phyloP scores from a whole-genome alignment of 371 early-diverging fungal species.

The Catenaria anguillulae region DNA sequence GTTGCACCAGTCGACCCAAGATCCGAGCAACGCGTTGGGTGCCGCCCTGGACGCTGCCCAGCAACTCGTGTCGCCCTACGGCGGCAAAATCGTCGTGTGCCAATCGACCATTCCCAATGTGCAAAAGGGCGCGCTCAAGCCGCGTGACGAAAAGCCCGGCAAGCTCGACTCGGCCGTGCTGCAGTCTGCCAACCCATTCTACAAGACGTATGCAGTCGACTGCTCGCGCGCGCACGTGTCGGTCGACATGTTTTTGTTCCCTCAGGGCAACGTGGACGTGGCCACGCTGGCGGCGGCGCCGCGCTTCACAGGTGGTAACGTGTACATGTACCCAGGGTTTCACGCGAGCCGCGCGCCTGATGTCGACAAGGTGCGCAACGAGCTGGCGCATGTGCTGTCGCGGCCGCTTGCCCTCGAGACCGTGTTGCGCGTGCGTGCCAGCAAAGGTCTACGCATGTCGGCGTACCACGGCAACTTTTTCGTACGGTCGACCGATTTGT shows the following conservation, averaged over 20 bases:
- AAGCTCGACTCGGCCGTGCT: conserved; percentile 31
- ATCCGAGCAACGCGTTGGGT: conserved; percentile 61
- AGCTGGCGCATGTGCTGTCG: conserved; percentile 67
- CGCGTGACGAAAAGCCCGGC: conserved; percentile 30
- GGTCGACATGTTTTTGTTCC: conserved; percentile 83
- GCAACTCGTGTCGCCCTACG: conserved; percentile 59
- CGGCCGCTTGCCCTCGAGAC: conserved; percentile 86
- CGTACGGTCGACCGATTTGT: conserved; percentile 82
- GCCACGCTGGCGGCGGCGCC: conserved; percentile 75
- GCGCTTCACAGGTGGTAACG: conserved; percentile 87
- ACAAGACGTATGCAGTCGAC: conserved; percentile 84
- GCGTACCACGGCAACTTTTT: conserved; percentile 94
- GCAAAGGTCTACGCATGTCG: conserved; percentile 56
- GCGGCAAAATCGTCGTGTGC: conserved; percentile 80
- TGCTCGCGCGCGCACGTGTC: conserved; percentile 83
- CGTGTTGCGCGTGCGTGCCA: conserved; percentile 87
- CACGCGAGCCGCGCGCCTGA: conserved; percentile 74
- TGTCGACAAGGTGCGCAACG: conserved; percentile 70
- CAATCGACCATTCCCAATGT: conserved; percentile 67
- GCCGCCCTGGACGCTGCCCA: conserved; percentile 71
- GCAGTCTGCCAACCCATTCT: conserved; percentile 69
- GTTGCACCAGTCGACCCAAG: conserved; percentile 69
- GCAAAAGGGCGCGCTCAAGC: conserved; percentile 64
- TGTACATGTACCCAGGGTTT: conserved; percentile 91
- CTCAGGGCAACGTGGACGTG: conserved; percentile 59